Evolutionary conservation across 176 grass and related monocot species (phyloP).

Genomic region (Avena sativa): DNA sequence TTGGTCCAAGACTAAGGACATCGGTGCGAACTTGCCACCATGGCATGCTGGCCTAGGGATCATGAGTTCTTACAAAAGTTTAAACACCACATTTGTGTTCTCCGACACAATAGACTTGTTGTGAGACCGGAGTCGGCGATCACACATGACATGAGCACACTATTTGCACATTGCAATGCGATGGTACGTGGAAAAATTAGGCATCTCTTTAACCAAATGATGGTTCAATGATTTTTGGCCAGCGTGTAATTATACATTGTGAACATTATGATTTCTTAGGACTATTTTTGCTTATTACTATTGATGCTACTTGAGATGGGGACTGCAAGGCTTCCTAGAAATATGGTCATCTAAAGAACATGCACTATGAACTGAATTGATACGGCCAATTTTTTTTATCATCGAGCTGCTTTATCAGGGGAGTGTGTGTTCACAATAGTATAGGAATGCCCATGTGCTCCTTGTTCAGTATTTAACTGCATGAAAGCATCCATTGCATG

Average conservation of each 20-base stretch:
- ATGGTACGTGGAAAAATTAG: neutral
- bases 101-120: neutral
- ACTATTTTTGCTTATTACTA: neutral
- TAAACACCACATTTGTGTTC: neutral
- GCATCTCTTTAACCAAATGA: neutral
- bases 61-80: neutral
- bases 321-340: neutral
- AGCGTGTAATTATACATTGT: neutral
- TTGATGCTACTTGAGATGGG: neutral
- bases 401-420: neutral
- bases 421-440: neutral
- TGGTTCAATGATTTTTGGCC: neutral
- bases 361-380: neutral
- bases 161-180: neutral
- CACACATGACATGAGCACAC: neutral
- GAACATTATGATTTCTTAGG: neutral
- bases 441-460: neutral
- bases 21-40: neutral
- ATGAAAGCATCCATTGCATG: neutral
- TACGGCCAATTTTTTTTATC: no score
- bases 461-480: neutral
- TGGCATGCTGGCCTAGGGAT: neutral
- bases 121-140: neutral
- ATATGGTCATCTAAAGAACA: neutral
- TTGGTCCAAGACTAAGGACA: neutral